Conservation (phyloP, 805 yeast species). For the Metahyphopichia silvanorum region DNA sequence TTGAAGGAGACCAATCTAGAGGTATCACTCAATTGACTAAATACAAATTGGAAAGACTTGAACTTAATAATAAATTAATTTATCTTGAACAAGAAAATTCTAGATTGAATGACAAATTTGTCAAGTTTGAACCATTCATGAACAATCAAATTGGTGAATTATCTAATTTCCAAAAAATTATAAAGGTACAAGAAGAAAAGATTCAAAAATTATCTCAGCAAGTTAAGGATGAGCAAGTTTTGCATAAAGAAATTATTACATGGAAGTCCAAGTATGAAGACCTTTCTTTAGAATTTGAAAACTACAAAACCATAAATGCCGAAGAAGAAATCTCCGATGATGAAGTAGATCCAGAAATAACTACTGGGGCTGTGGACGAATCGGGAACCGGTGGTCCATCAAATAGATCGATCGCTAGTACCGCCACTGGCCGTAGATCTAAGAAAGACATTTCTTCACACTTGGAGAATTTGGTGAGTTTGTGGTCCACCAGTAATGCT, state of each 20-base stretch:
- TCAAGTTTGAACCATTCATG: slow-evolving; percentile 51
- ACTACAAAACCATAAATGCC: slow-evolving; percentile 32
- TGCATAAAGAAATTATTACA: slow-evolving; percentile 45
- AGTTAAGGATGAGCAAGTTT: slow-evolving; percentile 41
- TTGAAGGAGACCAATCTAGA: slow-evolving; percentile 5
- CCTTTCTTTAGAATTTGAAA: slow-evolving; percentile 42
- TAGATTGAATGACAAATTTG: slow-evolving; percentile 35
- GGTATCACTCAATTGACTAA: slow-evolving; percentile 31
- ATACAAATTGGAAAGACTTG: slow-evolving; percentile 41
- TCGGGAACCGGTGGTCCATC: slow-evolving; percentile 8
- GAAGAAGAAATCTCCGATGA: slow-evolving; percentile 31
- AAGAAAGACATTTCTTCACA: slow-evolving; percentile 30
- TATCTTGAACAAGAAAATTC: slow-evolving; percentile 47
- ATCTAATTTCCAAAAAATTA: slow-evolving; percentile 49
- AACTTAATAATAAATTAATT: slow-evolving; percentile 41
- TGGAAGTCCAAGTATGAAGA: slow-evolving; percentile 45
- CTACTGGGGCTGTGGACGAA: slow-evolving; percentile 1
- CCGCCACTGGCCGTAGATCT: slow-evolving; percentile 18
- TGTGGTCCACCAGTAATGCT: slow-evolving; percentile 24
- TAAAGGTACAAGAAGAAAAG: slow-evolving; percentile 49
- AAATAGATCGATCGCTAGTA: slow-evolving; percentile 20
- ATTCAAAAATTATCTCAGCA: slow-evolving; percentile 39
- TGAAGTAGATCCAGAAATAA: slow-evolving; percentile 16
- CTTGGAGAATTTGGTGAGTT: slow-evolving; percentile 30
- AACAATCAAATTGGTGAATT: slow-evolving; percentile 51